phyloP scores from a whole-genome alignment of 2,329 filamentous ascomycete genomes.

The Cladosporium sp. region DNA sequence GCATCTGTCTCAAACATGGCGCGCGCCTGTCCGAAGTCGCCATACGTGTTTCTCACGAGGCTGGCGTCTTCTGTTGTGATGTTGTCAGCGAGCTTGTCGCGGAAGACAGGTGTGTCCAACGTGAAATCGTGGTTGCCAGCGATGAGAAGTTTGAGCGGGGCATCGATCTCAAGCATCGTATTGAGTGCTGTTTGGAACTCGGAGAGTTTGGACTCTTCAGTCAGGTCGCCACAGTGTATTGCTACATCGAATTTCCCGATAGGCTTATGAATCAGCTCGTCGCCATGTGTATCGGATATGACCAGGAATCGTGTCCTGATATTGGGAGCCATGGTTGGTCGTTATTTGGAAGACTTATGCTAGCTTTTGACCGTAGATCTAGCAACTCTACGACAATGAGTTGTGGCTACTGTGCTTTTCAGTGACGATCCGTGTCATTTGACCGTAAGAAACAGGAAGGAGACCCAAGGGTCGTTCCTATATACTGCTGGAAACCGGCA shows the following conservation, averaged over 20 bases:
- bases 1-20: conserved; percentile 22
- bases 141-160: conserved; percentile 35
- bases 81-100: conserved; percentile 30
- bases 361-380: no score
- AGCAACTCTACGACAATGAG: no score
- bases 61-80: conserved; percentile 25
- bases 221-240: conserved; percentile 40
- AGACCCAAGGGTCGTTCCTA: no score
- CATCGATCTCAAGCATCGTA: conserved; percentile 26
- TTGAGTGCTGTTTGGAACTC: conserved; percentile 30
- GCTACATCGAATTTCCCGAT: conserved; percentile 30
- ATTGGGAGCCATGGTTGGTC: not conserved
- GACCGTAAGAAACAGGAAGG: no score
- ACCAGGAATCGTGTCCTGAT: conserved; percentile 19
- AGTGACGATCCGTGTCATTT: no score
- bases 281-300: conserved; percentile 26
- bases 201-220: conserved; percentile 26
- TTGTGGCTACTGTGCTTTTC: no score
- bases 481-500: no score
- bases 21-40: conserved; percentile 30
- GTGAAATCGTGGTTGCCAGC: conserved; percentile 36
- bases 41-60: conserved; percentile 36
- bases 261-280: conserved; percentile 12
- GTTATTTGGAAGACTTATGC: no score
- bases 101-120: conserved; percentile 32